phyloP scores from a whole-genome alignment of 768 basidiomycete species.

The Lanmaoa pseudosensibilis region DNA sequence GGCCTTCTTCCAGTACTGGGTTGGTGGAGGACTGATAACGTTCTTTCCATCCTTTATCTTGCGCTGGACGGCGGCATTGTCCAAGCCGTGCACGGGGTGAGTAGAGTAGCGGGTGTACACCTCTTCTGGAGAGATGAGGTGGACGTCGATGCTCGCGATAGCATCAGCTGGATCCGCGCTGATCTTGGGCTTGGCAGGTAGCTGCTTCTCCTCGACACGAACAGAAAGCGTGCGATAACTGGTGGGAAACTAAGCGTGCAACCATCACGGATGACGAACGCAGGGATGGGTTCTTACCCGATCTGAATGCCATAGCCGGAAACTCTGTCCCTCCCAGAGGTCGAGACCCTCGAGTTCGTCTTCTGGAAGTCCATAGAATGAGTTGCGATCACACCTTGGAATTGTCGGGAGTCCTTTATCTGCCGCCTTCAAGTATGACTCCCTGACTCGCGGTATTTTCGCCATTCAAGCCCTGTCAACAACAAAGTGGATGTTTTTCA shows the following conservation, averaged over 20 bases:
- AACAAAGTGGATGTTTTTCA: no score
- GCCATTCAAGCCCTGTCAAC: conserved; percentile 15
- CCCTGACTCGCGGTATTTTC: conserved; percentile 13
- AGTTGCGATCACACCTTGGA: not conserved
- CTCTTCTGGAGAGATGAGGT: conserved; percentile 42
- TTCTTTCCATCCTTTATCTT: conserved; percentile 42
- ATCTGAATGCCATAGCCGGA: conserved; percentile 33
- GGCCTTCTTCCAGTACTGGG: conserved; percentile 49
- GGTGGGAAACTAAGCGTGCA: not conserved
- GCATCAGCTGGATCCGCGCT: conserved; percentile 36
- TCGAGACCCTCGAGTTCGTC: conserved; percentile 18
- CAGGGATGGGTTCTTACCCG: conserved; percentile 1
- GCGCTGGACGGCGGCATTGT: conserved; percentile 40
- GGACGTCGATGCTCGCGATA: conserved; percentile 49
- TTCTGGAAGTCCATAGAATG: conserved; percentile 16
- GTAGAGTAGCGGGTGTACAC: conserved; percentile 47
- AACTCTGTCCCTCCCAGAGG: conserved; percentile 10
- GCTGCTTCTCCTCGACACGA: conserved; percentile 36
- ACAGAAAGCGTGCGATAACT: conserved; percentile 46
- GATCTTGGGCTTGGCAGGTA: conserved; percentile 16
- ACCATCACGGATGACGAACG: not conserved
- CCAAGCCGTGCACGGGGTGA: conserved; percentile 44
- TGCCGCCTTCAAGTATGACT: not conserved
- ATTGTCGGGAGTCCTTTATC: conserved; percentile 3
- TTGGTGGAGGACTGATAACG: conserved; percentile 46